Percentiles rank a stretch among this genome's conserved stretches.
phyloP scores from a whole-genome alignment of 805 yeast genomes.

The Wickerhamomyces hampshirensis region DNA sequence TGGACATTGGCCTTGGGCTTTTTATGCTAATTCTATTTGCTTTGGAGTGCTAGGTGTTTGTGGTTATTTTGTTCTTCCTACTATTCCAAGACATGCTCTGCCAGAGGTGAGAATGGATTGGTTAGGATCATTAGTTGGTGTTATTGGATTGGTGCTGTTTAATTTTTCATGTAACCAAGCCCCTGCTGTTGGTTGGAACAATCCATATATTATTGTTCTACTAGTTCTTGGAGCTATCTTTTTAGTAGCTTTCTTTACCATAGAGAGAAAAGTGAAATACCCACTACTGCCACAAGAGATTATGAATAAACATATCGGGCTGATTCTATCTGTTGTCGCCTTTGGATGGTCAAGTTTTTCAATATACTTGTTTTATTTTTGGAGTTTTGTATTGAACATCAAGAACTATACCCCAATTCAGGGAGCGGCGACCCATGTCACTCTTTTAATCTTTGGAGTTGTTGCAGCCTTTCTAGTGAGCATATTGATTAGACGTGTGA shows the following conservation, averaged over 20 bases:
- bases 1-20: conserved; percentile 49
- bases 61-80: conserved; percentile 32
- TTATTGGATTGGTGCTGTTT: conserved; percentile 54
- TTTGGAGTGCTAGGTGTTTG: conserved; percentile 27
- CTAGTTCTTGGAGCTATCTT: conserved; percentile 44
- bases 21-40: conserved; percentile 36
- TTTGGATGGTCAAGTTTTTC: conserved; percentile 81
- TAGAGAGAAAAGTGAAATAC: conserved; percentile 40
- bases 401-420: conserved; percentile 43
- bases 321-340: conserved; percentile 46
- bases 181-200: conserved; percentile 64
- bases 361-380: conserved; percentile 62
- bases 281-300: conserved; percentile 54
- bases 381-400: conserved; percentile 45
- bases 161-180: conserved; percentile 76
- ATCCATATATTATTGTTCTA: conserved; percentile 52
- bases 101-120: conserved; percentile 37
- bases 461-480: conserved; percentile 52
- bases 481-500: conserved; percentile 37
- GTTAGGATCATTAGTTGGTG: conserved; percentile 52
- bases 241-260: conserved; percentile 40
- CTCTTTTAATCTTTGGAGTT: conserved; percentile 48
- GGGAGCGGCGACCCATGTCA: conserved; percentile 41
- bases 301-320: conserved; percentile 38
- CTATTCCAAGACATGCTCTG: conserved; percentile 14